These are phyloP conservation scores for Termitomyces sp. DNA, from an alignment of 768 basidiomycete species.

Conservation along the genomic window DNA sequence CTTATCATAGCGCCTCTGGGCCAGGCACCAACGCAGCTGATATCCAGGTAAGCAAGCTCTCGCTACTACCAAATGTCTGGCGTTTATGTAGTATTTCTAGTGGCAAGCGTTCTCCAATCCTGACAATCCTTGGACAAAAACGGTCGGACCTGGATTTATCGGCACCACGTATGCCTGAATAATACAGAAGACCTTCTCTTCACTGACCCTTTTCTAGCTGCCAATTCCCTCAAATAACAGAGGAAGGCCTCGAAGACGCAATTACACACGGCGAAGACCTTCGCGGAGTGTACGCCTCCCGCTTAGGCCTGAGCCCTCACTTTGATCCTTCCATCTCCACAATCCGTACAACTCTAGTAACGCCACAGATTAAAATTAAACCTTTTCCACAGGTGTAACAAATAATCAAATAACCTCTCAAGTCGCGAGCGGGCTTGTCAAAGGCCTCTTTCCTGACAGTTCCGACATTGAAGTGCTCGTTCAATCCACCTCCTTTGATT, in stretches of 20 bases:
- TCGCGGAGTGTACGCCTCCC: constrained; percentile 35
- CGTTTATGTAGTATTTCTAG: constrained; percentile 14
- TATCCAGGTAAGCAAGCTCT: constrained; percentile 23
- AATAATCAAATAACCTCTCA: constrained; percentile 50
- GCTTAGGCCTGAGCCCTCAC: constrained; percentile 27
- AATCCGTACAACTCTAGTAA: constrained; percentile 23
- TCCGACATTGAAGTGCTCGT: constrained; percentile 27
- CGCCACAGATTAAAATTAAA: neutral
- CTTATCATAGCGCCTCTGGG: constrained; percentile 17
- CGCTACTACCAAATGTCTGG: neutral
- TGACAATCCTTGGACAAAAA: constrained; percentile 36
- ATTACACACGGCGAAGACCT: constrained; percentile 43
- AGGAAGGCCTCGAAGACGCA: constrained; percentile 37
- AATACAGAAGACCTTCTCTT: neutral
- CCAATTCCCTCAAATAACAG: constrained; percentile 45
- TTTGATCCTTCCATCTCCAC: constrained; percentile 26
- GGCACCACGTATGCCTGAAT: constrained; percentile 29
- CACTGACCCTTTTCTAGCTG: constrained; percentile 24
- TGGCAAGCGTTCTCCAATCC: constrained; percentile 35
- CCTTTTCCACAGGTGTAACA: constrained; percentile 32
- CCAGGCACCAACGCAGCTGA: constrained; percentile 22
- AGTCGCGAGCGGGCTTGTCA: constrained; percentile 40
- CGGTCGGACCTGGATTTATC: constrained; percentile 38
- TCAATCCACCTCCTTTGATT: constrained; percentile 36
- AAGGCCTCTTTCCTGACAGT: constrained; percentile 38